Conservation (phyloP, 169 alveolate species). For the Cryptosporidium baileyi region DNA sequence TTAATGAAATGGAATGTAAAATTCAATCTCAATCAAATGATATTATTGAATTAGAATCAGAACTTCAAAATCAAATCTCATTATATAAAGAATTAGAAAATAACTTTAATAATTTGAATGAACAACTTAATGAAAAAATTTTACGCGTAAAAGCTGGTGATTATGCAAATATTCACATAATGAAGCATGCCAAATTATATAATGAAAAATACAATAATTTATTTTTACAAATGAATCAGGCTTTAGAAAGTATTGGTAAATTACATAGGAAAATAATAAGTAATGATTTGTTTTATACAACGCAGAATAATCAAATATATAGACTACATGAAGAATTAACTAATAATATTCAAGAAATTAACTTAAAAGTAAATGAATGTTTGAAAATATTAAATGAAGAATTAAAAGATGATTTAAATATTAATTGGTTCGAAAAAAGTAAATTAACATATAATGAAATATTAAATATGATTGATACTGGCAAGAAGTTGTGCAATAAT, state of each 20-base stretch:
- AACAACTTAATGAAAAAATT: constrained; percentile 15
- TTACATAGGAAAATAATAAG: constrained; percentile 47
- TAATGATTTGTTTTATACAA: not conserved
- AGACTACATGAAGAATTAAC: constrained; percentile 4
- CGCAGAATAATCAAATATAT: constrained; percentile 4
- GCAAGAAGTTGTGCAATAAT: constrained; percentile 25
- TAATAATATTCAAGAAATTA: not conserved
- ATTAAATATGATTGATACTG: constrained; percentile 18
- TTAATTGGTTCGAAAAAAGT: constrained; percentile 28
- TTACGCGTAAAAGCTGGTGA: constrained; percentile 47
- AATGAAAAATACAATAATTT: constrained; percentile 17
- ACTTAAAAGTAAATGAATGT: not conserved
- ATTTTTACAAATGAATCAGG: constrained; percentile 2
- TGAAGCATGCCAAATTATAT: constrained; percentile 43
- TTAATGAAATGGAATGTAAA: constrained; percentile 51
- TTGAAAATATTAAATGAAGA: not conserved
- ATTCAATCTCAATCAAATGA: constrained; percentile 61
- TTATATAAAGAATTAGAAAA: constrained; percentile 24
- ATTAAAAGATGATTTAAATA: constrained; percentile 9
- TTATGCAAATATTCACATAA: constrained; percentile 12
- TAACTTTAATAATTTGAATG: not conserved
- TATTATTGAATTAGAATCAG: constrained; percentile 36
- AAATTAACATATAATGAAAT: constrained; percentile 11
- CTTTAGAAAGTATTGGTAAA: constrained; percentile 22
- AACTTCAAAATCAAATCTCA: constrained; percentile 31